These are phyloP conservation scores for Cladosporium sp. DNA, from an alignment of 2,329 filamentous ascomycete species.

Conservation along the genomic window DNA sequence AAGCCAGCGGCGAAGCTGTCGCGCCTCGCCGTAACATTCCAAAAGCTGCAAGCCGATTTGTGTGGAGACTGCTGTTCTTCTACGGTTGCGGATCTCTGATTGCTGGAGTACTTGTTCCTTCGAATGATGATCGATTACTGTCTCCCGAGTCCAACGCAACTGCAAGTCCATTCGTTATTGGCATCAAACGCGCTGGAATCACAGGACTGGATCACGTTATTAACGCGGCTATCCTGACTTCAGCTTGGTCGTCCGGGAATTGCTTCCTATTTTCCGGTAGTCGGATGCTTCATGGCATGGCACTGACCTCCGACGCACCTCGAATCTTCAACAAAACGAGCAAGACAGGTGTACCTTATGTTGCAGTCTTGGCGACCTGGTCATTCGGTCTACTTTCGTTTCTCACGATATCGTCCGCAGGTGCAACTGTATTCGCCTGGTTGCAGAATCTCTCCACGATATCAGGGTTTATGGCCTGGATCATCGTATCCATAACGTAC, in stretches of 20 bases:
- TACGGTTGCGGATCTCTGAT: conserved; percentile 37
- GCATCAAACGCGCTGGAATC: conserved; percentile 57
- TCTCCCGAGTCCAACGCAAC: conserved; percentile 29
- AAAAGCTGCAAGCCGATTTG: conserved; percentile 20
- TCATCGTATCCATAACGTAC: conserved; percentile 43
- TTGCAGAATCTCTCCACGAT: conserved; percentile 36
- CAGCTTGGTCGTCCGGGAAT: conserved; percentile 56
- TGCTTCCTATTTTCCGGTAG: conserved; percentile 50
- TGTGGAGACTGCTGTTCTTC: conserved; percentile 30
- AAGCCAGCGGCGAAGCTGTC: conserved; percentile 21
- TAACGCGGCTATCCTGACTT: conserved; percentile 64
- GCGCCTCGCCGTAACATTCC: conserved; percentile 20
- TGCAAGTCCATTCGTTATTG: conserved; percentile 54
- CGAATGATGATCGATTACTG: conserved; percentile 33
- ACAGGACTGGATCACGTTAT: conserved; percentile 58
- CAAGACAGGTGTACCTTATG: conserved; percentile 46
- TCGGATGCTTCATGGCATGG: conserved; percentile 51
- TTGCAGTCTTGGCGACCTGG: conserved; percentile 43
- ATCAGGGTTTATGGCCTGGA: conserved; percentile 36
- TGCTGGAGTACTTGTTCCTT: conserved; percentile 36
- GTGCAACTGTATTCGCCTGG: conserved; percentile 39
- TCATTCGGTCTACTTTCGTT: conserved; percentile 36
- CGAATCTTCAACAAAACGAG: conserved; percentile 41
- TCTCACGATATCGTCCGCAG: conserved; percentile 27
- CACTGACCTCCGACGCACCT: conserved; percentile 64